Conservation (phyloP, 192 early-diverging fungal genomes). For the Coemansia sp. region DNA sequence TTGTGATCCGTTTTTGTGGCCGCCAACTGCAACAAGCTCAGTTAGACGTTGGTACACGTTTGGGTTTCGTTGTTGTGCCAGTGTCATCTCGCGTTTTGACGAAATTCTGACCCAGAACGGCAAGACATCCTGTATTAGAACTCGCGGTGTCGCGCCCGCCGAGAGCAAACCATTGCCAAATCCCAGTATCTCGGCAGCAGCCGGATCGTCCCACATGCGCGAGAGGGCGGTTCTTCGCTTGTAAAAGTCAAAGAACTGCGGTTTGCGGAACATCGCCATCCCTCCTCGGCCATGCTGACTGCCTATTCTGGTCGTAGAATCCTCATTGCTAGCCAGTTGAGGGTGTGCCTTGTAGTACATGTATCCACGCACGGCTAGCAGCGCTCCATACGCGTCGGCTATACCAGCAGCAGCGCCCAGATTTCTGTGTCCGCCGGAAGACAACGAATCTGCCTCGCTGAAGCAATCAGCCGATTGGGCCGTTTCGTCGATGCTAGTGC, state of each 20-base stretch:
- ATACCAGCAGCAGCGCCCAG: conserved; percentile 2
- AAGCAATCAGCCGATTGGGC: conserved; percentile 54
- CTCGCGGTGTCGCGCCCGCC: not conserved
- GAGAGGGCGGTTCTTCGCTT: conserved; percentile 8
- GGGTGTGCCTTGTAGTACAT: conserved; percentile 37
- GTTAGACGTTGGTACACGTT: not conserved
- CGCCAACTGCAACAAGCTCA: conserved; percentile 2
- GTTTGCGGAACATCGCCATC: conserved; percentile 36
- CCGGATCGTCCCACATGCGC: conserved; percentile 15
- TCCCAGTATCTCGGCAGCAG: conserved; percentile 12
- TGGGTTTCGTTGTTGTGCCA: conserved; percentile 2
- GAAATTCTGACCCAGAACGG: conserved; percentile 32
- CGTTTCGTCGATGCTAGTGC: conserved; percentile 54
- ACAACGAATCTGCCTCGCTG: conserved; percentile 54
- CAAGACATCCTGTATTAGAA: conserved; percentile 21
- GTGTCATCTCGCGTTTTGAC: not conserved
- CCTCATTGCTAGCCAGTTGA: not conserved
- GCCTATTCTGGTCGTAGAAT: not conserved
- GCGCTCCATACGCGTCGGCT: conserved; percentile 20
- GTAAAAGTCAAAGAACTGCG: conserved; percentile 37
- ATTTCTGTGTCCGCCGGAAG: conserved; percentile 1
- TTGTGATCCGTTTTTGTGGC: not conserved
- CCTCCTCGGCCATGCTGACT: not conserved
- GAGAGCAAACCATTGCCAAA: conserved; percentile 12
- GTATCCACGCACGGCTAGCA: conserved; percentile 34